Evolutionary conservation across 73 alveolate genomes (phyloP), one percentile per base, ranked within the genome.

Genomic region (Tetrahymena malaccensis): DNA sequence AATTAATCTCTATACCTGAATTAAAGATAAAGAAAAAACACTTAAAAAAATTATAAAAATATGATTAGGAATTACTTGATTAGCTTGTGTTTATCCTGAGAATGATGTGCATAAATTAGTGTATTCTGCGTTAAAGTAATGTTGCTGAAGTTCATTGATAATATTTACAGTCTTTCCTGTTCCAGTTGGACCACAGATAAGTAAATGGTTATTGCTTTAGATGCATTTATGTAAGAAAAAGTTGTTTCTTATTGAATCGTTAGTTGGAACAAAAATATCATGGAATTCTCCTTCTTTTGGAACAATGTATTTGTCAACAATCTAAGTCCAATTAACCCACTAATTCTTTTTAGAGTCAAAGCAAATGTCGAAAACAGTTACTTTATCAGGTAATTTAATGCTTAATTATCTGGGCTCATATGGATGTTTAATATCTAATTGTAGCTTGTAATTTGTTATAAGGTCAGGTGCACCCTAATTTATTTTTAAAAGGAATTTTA

Each of bases 131-230:
- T 97, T 98, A 95, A 98, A 98, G 94, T 99, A 98, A 84, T 97
- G 96, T 38, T 97, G 17, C 70, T 96, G 97, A 43, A 99, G 98
- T 37, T 97, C 98, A 94, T 98, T 95, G 1, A 97, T 98, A 15
- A 98, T 95, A 16, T 99, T 97, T 93, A 99, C 99, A 35, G 99
- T 99, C 96, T 99, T 99, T 35, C 99, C 99, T 85, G 99, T 99
- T 58, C 99, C 99, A 17, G 99, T 99, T 70, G 99, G 99, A 4
- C 99, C 99, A 40, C 99, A 97, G 94, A 99, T 96, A 96, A 99
- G 97, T 83, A 98, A 95, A 96, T 99, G 99, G 94, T 98, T 97
- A 94, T 98, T 97, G 94, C 97, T 96, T 31, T 98, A 96, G n/a
- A 97, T 98, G 34, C 99, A 96, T 70, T 98, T 97, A 58, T 97